Conservation (phyloP, 2,329 filamentous ascomycete genomes). For the Alternaria dauci region DNA sequence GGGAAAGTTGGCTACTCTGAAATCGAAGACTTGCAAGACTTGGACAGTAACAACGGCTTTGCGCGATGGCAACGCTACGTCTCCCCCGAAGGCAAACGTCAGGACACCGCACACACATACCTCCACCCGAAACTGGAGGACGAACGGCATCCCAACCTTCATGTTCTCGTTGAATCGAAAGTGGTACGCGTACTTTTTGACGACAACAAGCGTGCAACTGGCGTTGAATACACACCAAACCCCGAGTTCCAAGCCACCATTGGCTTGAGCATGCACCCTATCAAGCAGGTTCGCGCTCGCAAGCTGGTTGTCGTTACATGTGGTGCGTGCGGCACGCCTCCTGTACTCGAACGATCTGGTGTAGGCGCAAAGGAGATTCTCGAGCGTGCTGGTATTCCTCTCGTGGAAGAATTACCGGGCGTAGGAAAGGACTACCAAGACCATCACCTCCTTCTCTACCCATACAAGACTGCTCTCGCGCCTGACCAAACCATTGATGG, state of each 20-base stretch:
- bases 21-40: slow-evolving; percentile 62
- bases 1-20: slow-evolving; percentile 60
- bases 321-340: slow-evolving; percentile 63
- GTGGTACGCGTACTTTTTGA: slow-evolving; percentile 66
- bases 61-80: slow-evolving; percentile 61
- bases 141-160: slow-evolving; percentile 64
- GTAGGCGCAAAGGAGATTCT: slow-evolving; percentile 64
- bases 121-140: slow-evolving; percentile 62
- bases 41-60: slow-evolving; percentile 56
- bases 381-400: slow-evolving; percentile 59
- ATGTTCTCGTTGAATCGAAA: slow-evolving; percentile 65
- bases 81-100: slow-evolving; percentile 61
- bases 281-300: slow-evolving; percentile 57
- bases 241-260: slow-evolving; percentile 47
- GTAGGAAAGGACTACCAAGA: slow-evolving; percentile 73
- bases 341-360: slow-evolving; percentile 69
- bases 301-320: slow-evolving; percentile 63
- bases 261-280: slow-evolving; percentile 45
- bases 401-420: slow-evolving; percentile 65
- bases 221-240: slow-evolving; percentile 66
- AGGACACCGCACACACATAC: slow-evolving; percentile 66
- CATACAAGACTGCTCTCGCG: slow-evolving; percentile 60
- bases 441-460: slow-evolving; percentile 64
- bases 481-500: slow-evolving; percentile 63
- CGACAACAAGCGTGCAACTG: slow-evolving; percentile 62